Base-by-base conservation (phyloP, 495 filamentous ascomycete species). In the Polyplosphaeria fusca region DNA sequence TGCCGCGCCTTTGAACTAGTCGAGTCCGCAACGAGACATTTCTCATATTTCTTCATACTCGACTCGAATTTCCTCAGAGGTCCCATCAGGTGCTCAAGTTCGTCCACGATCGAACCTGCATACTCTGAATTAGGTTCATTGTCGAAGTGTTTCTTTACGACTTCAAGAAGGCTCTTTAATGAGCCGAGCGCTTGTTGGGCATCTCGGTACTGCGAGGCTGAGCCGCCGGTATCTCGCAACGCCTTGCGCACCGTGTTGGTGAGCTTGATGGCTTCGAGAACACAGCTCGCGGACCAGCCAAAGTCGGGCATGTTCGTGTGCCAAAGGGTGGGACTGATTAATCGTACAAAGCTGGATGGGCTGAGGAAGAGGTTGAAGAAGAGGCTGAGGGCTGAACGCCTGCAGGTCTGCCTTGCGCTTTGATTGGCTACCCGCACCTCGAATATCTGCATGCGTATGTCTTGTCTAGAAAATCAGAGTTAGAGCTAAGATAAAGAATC, bases 161-260 rank as follows among this genome's bases (percentile, higher is more conserved):
- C n/a, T n/a, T n/a, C n/a, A 13, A 48, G 22, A n/a, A 27, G 28
- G 18, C 12, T 48, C 12, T 35, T 4, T 12, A 32, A n/a, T 4
- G 46, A 48, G 3, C 13, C 12, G 7, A 48, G 46, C 11, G 35
- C 28, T 4, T n/a, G 3, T 12, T 18, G 9, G 24, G 23, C 46
- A 11, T 48, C 46, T 26, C 35, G 25, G 46, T 48, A 30, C 20
- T 48, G 46, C 25, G 23, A 22, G 26, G 9, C 26, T 27, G 23
- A 7, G 4, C 46, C 46, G 3, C 27, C 16, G 12, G 27, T 58
- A 27, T 61, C 52, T 44, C 23, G 59, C 32, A 67, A 38, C 16
- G 65, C 61, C 47, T 47, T 32, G 30, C 65, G 62, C 2, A 65
- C 57, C 26, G 19, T 48, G 27, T 48, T 48, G 18, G 18, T 48